phyloP scores from a whole-genome alignment of 129 eudicot genomes.

The Erigeron canadensis region DNA sequence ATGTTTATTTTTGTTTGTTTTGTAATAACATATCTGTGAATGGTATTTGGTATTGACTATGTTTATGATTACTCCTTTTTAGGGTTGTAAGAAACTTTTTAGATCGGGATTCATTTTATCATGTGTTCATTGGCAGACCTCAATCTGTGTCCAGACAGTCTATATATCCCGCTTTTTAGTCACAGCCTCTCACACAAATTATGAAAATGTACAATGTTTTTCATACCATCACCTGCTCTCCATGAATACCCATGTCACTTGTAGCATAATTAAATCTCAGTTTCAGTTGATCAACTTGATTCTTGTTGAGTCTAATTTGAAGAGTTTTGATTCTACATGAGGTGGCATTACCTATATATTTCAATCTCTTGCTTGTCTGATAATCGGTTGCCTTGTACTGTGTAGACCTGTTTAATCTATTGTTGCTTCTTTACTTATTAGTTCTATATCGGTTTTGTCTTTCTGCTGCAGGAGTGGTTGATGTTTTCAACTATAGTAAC shows the following conservation, averaged over 20 bases:
- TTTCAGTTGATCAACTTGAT: not conserved
- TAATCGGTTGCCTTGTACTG: not conserved
- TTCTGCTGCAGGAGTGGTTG: conserved; percentile 1
- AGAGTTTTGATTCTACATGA: not conserved
- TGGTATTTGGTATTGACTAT: too few relatives aligned
- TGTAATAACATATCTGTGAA: too few relatives aligned
- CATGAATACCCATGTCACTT: not conserved
- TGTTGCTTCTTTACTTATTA: not conserved
- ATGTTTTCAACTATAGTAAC: not conserved
- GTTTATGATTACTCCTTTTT: too few relatives aligned
- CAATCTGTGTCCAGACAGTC: too few relatives aligned
- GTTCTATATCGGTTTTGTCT: not conserved
- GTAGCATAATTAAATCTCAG: not conserved
- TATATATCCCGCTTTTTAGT: too few relatives aligned
- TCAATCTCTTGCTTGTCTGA: not conserved
- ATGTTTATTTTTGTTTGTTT: too few relatives aligned
- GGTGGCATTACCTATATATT: not conserved
- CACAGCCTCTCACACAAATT: too few relatives aligned
- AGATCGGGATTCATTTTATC: too few relatives aligned
- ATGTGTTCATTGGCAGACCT: too few relatives aligned
- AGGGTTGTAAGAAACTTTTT: too few relatives aligned
- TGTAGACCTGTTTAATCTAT: not conserved
- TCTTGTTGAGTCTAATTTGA: not conserved
- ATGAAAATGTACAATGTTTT: too few relatives aligned
- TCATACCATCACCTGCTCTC: too few relatives aligned